Conservation (phyloP, 139 green algal genomes). For the Chlorella sp. region DNA sequence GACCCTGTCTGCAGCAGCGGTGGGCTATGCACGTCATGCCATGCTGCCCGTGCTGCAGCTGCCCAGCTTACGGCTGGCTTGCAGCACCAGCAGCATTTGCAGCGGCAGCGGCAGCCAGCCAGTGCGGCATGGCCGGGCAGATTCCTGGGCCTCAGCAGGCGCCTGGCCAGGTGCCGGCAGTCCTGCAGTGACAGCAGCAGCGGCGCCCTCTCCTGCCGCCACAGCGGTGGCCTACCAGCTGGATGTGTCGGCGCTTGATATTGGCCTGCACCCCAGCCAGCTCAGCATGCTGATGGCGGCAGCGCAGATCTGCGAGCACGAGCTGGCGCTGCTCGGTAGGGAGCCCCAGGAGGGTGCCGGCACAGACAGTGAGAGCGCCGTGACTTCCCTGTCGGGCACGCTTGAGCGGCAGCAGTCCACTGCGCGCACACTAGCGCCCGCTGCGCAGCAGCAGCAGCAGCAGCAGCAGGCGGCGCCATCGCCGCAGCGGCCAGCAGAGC, state of each 20-base stretch:
- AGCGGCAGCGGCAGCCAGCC: background rate
- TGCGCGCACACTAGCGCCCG: background rate
- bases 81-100: background rate
- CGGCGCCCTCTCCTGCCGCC: too few species aligned
- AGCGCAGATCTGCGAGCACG: conserved; percentile 15
- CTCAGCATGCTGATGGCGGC: conserved; percentile 34
- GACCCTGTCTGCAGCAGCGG: conserved; percentile 4
- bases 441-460: background rate
- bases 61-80: conserved; percentile 20
- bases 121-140: background rate
- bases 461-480: background rate
- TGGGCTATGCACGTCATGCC: background rate
- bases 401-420: background rate
- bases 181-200: background rate
- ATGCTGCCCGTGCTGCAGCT: conserved; percentile 44
- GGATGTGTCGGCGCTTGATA: background rate
- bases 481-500: too few species aligned
- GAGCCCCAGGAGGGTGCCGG: background rate
- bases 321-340: conserved; percentile 22
- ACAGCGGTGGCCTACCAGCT: background rate
- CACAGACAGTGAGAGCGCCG: conserved; percentile 3
- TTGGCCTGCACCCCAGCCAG: conserved; percentile 44
- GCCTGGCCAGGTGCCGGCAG: background rate
- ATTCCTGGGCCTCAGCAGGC: too few species aligned
- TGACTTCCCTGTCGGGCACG: background rate